These are phyloP conservation scores for Kurtzmaniella quercitrusa DNA, from an alignment of 1,139 yeast species.

Conservation along the genomic window DNA sequence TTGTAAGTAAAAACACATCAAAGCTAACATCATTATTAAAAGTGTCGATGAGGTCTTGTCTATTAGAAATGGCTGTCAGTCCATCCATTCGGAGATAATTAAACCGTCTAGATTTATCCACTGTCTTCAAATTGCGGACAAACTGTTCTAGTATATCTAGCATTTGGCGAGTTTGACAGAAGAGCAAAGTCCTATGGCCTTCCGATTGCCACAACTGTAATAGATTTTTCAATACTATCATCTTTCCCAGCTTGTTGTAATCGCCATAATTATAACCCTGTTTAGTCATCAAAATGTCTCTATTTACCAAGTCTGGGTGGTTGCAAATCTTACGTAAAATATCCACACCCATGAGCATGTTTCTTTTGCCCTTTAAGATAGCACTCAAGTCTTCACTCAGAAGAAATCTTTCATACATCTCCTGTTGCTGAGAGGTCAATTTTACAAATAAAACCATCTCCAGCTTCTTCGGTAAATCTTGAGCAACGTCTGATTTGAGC, in stretches of 20 bases:
- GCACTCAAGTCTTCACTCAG: slow-evolving; percentile 72
- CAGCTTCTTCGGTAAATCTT: slow-evolving; percentile 86
- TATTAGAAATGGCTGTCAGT: slow-evolving; percentile 67
- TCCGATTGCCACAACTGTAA: slow-evolving; percentile 73
- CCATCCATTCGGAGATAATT: slow-evolving; percentile 90
- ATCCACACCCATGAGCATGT: slow-evolving; percentile 87
- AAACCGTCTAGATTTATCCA: slow-evolving; percentile 14
- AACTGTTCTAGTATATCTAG: slow-evolving; percentile 75
- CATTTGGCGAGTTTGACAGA: slow-evolving; percentile 94
- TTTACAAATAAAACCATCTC: slow-evolving; percentile 93
- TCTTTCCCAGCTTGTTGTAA: slow-evolving; percentile 75
- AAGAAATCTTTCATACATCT: slow-evolving; percentile 67
- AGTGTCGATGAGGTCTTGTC: slow-evolving; percentile 77
- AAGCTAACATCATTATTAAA: slow-evolving; percentile 62
- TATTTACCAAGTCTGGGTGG: slow-evolving; percentile 84
- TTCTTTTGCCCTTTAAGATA: slow-evolving; percentile 71
- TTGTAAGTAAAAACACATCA: slow-evolving; percentile 74
- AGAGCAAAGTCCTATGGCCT: slow-evolving; percentile 73
- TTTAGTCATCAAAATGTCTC: slow-evolving; percentile 40
- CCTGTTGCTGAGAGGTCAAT: slow-evolving; percentile 71
- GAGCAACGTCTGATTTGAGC: slow-evolving; percentile 93
- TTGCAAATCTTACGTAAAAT: slow-evolving; percentile 87
- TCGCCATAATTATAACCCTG: slow-evolving; percentile 54
- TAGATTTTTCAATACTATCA: slow-evolving; percentile 81
- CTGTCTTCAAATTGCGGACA: slow-evolving; percentile 34